Conservation (phyloP, 108 stramenopile genomes). For the Skeletonema potamos region DNA sequence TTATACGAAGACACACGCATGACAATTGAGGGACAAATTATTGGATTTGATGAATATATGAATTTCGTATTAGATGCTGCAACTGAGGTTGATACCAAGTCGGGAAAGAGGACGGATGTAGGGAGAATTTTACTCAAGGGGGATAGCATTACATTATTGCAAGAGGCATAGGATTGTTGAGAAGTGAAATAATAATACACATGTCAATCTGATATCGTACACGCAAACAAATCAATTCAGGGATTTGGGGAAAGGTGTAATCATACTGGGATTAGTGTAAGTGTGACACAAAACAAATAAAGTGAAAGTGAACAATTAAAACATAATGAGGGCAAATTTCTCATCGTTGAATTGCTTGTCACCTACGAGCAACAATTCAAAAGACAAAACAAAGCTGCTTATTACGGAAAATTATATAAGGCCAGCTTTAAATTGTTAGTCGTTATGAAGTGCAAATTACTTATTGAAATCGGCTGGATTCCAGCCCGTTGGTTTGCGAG, state of each 20-base stretch:
- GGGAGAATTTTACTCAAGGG: conserved; percentile 98
- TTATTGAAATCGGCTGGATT: background rate
- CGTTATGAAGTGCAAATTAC: no score
- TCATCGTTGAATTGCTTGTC: no score
- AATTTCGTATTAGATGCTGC: conserved; percentile 91
- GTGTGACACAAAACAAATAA: background rate
- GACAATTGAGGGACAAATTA: conserved; percentile 97
- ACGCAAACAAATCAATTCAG: background rate
- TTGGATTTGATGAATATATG: conserved; percentile 94
- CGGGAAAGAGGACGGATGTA: conserved; percentile 65
- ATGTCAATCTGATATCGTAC: background rate
- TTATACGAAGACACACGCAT: conserved; percentile 96
- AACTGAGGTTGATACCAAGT: conserved; percentile 84
- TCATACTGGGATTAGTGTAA: background rate
- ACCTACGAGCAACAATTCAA: no score
- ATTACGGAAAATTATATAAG: no score
- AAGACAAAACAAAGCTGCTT: no score
- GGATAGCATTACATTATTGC: conserved; percentile 96
- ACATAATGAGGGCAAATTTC: no score
- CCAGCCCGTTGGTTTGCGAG: background rate
- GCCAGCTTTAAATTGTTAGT: background rate
- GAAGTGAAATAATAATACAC: background rate
- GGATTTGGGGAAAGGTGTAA: background rate
- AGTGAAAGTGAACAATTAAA: background rate
- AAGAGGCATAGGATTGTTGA: conserved; percentile 63